These are phyloP conservation scores for Rhodotorula sp. DNA, from an alignment of 1,284 basidiomycete species.

Conservation along the genomic window DNA sequence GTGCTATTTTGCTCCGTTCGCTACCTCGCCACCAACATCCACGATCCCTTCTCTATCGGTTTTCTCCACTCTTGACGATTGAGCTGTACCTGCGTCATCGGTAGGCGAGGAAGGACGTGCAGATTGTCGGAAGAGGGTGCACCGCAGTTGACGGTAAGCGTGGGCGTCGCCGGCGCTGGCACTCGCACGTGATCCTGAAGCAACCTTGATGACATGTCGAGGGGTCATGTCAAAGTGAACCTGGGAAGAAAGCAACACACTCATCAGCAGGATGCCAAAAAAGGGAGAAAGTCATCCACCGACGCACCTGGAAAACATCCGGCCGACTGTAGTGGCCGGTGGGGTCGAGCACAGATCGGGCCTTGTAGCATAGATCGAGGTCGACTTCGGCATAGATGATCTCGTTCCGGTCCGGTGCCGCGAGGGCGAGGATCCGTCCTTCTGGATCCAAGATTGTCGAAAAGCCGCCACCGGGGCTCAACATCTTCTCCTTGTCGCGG, in stretches of 20 bases:
- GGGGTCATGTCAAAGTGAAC: slow-evolving; percentile 18
- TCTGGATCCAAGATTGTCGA: slow-evolving; percentile 10
- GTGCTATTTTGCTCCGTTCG: too few relatives aligned
- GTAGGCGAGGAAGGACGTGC: too few relatives aligned
- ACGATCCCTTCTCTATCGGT: too few relatives aligned
- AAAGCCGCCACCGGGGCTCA: neutral
- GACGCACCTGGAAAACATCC: slow-evolving; percentile 9
- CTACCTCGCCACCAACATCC: too few relatives aligned
- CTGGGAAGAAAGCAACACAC: neutral
- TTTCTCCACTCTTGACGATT: too few relatives aligned
- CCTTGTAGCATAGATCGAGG: slow-evolving; percentile 14
- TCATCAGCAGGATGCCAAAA: neutral
- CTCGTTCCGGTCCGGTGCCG: neutral
- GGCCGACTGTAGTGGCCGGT: slow-evolving; percentile 5
- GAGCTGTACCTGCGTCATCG: too few relatives aligned
- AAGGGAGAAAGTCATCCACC: neutral
- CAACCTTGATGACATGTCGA: slow-evolving; percentile 2
- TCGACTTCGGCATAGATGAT: slow-evolving; percentile 17
- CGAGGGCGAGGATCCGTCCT: slow-evolving; percentile 1
- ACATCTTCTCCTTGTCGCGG: too few relatives aligned
- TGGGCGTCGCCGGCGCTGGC: too few relatives aligned
- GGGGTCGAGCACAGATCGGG: slow-evolving; percentile 8
- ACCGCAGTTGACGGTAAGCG: too few relatives aligned
- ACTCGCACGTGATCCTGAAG: too few relatives aligned
- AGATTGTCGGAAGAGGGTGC: too few relatives aligned